Evolutionary conservation across 345 rosid species (phyloP).

Genomic region (Garcia nutans): DNA sequence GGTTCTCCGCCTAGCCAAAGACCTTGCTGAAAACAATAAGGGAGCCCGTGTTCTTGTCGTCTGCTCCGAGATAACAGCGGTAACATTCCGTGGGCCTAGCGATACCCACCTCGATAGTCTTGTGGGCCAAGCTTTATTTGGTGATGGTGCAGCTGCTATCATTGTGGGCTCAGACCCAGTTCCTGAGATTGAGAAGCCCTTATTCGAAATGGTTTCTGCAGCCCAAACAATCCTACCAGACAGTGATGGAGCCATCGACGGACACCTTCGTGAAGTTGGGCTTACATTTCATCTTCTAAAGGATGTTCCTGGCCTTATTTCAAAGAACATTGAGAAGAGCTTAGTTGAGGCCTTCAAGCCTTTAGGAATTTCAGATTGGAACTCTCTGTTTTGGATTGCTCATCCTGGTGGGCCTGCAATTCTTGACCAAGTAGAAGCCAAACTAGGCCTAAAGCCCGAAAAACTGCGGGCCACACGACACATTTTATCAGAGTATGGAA

Average conservation of each 20-base stretch:
- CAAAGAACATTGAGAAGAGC: constrained; percentile 68
- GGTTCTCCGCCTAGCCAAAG: constrained; percentile 82
- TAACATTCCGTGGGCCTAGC: constrained; percentile 77
- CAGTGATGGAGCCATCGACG: constrained; percentile 68
- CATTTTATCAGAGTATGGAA: constrained; percentile 66
- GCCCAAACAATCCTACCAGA: constrained; percentile 75
- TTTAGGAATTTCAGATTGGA: constrained; percentile 71
- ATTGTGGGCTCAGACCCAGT: constrained; percentile 69
- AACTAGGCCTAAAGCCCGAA: constrained; percentile 47
- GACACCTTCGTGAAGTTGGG: constrained; percentile 71
- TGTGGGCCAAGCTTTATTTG: constrained; percentile 71
- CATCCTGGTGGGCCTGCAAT: constrained; percentile 85
- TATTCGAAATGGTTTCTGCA: constrained; percentile 60
- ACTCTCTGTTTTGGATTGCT: constrained; percentile 73
- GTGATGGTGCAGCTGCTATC: constrained; percentile 68
- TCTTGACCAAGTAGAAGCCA: constrained; percentile 54
- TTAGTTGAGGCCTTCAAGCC: constrained; percentile 65
- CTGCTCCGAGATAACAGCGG: constrained; percentile 73
- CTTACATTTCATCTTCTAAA: constrained; percentile 62
- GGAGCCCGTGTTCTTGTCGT: constrained; percentile 79
- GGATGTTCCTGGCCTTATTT: constrained; percentile 66
- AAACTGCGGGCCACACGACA: constrained; percentile 62
- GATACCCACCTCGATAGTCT: constrained; percentile 65
- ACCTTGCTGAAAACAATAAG: constrained; percentile 74
- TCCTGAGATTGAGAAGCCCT: constrained; percentile 44